Percentiles rank a stretch among this genome's conserved stretches.
Conservation (phyloP, 176 grass and related monocot species). For the Ampelocalamus luodianensis region DNA sequence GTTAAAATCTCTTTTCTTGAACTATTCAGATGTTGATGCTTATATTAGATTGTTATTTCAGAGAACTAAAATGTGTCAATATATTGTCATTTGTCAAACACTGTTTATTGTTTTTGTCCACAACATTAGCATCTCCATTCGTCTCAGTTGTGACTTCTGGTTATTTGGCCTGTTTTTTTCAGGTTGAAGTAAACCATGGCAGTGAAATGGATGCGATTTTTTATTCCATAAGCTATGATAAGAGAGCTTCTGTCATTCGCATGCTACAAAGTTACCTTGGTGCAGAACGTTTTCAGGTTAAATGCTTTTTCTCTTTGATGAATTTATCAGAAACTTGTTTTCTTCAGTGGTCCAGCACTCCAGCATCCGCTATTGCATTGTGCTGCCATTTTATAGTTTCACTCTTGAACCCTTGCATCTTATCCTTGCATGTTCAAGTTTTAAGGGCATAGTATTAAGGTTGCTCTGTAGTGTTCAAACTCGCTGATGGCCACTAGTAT, state of each 20-base stretch:
- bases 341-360: constrained; percentile 21
- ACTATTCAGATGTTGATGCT: constrained; percentile 5
- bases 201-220: constrained; percentile 91
- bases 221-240: constrained; percentile 92
- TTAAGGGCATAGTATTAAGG: no score
- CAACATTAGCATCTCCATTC: constrained; percentile 23
- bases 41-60: constrained; percentile 25
- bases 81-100: background rate
- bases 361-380: constrained; percentile 1
- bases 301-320: constrained; percentile 27
- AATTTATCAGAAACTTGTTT: constrained; percentile 28
- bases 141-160: constrained; percentile 17
- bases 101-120: constrained; percentile 27
- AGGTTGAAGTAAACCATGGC: constrained; percentile 88
- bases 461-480: no score
- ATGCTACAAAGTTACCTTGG: constrained; percentile 95
- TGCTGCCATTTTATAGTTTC: constrained; percentile 21
- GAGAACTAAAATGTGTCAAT: background rate
- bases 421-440: constrained; percentile 6
- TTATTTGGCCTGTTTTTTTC: constrained; percentile 31
- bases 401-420: constrained; percentile 11
- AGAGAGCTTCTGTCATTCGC: constrained; percentile 81
- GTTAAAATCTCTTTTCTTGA: constrained; percentile 5
- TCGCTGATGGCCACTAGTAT: no score
- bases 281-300: constrained; percentile 76